Conservation (phyloP, 192 early-diverging fungal genomes). For the Hyaloraphidium curvatum region DNA sequence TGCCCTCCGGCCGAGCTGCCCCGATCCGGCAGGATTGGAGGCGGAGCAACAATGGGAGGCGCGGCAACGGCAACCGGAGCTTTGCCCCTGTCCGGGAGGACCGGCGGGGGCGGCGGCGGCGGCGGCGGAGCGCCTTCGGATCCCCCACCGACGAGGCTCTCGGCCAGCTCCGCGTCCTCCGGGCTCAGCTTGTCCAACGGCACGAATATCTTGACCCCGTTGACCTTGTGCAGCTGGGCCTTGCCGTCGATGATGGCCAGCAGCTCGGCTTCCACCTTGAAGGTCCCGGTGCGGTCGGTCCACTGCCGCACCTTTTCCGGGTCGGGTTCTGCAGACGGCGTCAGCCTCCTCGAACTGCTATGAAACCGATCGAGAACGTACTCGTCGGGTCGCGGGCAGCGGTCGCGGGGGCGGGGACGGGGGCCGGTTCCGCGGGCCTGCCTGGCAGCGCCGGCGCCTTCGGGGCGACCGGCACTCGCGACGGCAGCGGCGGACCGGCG, state of each 20-base stretch:
- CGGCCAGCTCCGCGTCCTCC: slow-evolving; percentile 25
- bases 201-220: slow-evolving; percentile 86
- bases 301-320: slow-evolving; percentile 59
- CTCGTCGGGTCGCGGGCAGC: too few relatives aligned
- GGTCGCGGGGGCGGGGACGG: too few relatives aligned
- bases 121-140: too few relatives aligned
- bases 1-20: too few relatives aligned
- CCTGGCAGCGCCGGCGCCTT: neutral
- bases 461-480: neutral
- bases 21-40: too few relatives aligned
- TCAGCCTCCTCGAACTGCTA: slow-evolving; percentile 13
- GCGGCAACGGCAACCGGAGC: too few relatives aligned
- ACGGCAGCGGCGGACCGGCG: neutral
- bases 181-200: slow-evolving; percentile 66
- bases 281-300: slow-evolving; percentile 80
- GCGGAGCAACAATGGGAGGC: too few relatives aligned
- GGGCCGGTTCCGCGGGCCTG: neutral
- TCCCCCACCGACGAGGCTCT: too few relatives aligned
- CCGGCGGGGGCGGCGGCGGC: too few relatives aligned
- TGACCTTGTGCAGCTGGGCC: slow-evolving; percentile 81
- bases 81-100: too few relatives aligned
- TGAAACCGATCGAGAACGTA: too few relatives aligned
- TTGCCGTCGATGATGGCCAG: slow-evolving; percentile 59
- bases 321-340: slow-evolving; percentile 26
- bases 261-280: slow-evolving; percentile 82